These are phyloP conservation scores for Panaeolus papilionaceus DNA, from an alignment of 768 basidiomycete genomes.

Conservation along the genomic window DNA sequence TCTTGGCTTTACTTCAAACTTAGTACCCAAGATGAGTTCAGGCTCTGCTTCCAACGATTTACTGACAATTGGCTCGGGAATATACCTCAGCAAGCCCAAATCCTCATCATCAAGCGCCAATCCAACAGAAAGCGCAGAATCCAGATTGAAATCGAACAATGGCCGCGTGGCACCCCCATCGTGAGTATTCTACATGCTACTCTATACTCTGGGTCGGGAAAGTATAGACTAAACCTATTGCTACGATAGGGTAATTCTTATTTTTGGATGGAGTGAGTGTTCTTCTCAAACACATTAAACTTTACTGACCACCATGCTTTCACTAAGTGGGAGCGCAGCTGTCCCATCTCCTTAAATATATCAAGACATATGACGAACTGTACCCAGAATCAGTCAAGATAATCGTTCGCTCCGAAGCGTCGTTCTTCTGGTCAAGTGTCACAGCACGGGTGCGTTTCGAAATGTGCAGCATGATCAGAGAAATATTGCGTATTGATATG, in stretches of 20 bases:
- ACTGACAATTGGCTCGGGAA: constrained; percentile 28
- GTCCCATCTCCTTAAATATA: constrained; percentile 53
- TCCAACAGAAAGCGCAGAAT: neutral
- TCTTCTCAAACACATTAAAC: neutral
- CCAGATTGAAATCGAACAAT: neutral
- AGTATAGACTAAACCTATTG: neutral
- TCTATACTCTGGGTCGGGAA: neutral
- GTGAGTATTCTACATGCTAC: constrained; percentile 19
- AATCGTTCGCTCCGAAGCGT: constrained; percentile 42
- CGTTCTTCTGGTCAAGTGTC: constrained; percentile 42
- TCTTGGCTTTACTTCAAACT: neutral
- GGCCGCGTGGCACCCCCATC: constrained; percentile 21
- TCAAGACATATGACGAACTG: constrained; percentile 42
- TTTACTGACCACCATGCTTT: neutral
- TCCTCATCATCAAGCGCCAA: neutral
- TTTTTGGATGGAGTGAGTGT: constrained; percentile 53
- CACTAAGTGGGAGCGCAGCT: constrained; percentile 51
- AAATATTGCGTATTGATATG: neutral
- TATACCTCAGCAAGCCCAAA: constrained; percentile 29
- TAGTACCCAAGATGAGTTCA: neutral
- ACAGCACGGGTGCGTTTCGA: constrained; percentile 36
- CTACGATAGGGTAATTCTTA: constrained; percentile 41
- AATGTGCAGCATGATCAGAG: neutral
- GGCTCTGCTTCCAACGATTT: constrained; percentile 15
- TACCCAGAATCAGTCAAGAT: constrained; percentile 52